A percentile compares a stretch with the other conserved stretches of the same genome.
Conservation (phyloP, 176 grass and related monocot genomes). For the sorghum (Sorghum bicolor) region DNA sequence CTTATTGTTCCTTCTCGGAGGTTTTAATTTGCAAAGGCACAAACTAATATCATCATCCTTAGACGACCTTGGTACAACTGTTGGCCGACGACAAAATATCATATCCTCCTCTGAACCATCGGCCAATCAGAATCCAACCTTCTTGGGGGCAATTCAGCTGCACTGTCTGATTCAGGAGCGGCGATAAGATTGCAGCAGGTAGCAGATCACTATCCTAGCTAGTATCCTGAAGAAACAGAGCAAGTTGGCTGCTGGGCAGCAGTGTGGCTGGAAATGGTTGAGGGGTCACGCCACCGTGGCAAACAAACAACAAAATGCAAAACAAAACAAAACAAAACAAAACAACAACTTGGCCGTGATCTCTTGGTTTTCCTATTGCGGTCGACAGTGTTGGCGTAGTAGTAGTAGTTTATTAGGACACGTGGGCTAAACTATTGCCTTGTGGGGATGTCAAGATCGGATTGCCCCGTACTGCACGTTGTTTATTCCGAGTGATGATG, state of each 20-base stretch:
- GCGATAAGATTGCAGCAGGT: not conserved
- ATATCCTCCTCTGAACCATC: not conserved
- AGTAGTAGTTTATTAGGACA: not conserved
- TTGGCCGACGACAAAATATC: not conserved
- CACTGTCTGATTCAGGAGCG: not conserved
- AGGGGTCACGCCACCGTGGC: not conserved
- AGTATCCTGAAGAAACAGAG: not conserved
- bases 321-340: not conserved
- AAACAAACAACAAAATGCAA: not conserved
- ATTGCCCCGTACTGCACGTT: not conserved
- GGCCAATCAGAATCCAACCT: conserved; percentile 17
- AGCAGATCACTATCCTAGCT: conserved; percentile 20
- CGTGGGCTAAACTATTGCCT: not conserved
- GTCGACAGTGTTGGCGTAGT: not conserved
- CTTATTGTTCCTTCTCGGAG: not conserved
- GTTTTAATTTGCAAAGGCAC: not conserved
- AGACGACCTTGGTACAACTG: not conserved
- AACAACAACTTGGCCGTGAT: not conserved
- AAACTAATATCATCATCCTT: not conserved
- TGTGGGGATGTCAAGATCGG: not conserved
- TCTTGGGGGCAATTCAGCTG: not conserved
- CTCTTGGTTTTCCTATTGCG: not conserved
- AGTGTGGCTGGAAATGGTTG: conserved; percentile 8
- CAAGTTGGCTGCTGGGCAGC: not conserved
- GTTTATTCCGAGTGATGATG: not conserved